Evolutionary conservation across 371 early-diverging fungal species (phyloP), one percentile per base, ranked within the genome.

Genomic region (Globomyces sp.): DNA sequence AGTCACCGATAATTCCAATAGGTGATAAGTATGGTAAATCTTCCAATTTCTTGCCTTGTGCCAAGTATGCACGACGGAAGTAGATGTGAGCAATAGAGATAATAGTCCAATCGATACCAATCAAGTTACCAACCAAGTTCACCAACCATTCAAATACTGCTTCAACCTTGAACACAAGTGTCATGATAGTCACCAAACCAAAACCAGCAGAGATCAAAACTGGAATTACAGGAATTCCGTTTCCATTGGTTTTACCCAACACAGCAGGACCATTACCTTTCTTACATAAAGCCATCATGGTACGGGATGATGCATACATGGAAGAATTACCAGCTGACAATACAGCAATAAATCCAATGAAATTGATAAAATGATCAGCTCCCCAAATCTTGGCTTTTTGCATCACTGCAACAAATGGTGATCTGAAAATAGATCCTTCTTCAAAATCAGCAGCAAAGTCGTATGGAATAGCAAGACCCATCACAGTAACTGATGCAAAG

Each of bases 1-100:
- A 60, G 37, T 13, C 40, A 10, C 61, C 61, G 24, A 46, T 2
- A 1, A 91, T 91, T 4, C 24, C 24, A 1, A 75, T 75, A 65
- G 81, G 81, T 0, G 91, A 84, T 37, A 65, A 68, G 79, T 87
- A 93, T 0, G 91, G 90, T 41, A 93, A 78, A 13, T 86, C 89
- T 0, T 76, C 64, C 50, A 90, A 65, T 58, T 74, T 71, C 52
- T 84, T 80, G 9, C 90, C 92, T 71, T 93, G 94, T 0, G 79
- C 76, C 13, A 80, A 71, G 68, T 86, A 90, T 36, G 89, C 91
- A 6, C 74, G 75, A 43, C 92, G 86, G 87, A 93, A 91, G 6
- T 90, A 87, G 69, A 85, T 78, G 66, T 92, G 92, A 1, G 40
- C 37, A n/a, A 61, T 9, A 1, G 45, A 61, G 24, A 61, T 49